Evolutionary conservation across 2,329 filamentous ascomycete species (phyloP), one percentile per base, ranked within the genome.

Genomic region (Trichoderma gracile): DNA sequence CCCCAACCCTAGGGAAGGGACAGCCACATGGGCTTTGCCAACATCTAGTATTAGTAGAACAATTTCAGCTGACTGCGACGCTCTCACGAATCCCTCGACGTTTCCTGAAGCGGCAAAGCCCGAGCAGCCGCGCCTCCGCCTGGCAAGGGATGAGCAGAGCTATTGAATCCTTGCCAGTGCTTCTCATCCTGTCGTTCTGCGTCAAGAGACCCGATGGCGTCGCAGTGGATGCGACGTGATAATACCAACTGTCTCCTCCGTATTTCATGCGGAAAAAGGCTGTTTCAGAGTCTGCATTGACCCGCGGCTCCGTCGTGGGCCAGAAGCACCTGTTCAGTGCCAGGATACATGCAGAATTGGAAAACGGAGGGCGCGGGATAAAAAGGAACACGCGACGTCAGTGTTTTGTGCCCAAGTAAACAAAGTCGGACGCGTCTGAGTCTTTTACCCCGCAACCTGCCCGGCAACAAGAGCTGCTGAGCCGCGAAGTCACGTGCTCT

Each of bases 171-270:
- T 40, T 46, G 59, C 40, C 15, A 46, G 21, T 19, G 53, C 47
- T 55, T 49, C 49, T 12, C 21, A 40, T 71, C 70, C 72, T 67
- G 68, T 71, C 67, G 68, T 69, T 59, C 40, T 52, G 66, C 30
- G 19, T 27, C 19, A 53, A 59, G 8, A 47, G 19, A 50, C 23
- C 54, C 38, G 21, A 55, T 49, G 42, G 63, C 62, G 55, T 67
- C 67, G 71, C 67, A 70, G 73, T 72, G 71, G 68, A 66, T 65
- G 68, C 68, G 65, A 67, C 69, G 68, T 71, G 69, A 70, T 72
- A 67, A 70, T 72, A 67, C 67, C 2, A 38, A 5, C 12, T 14
- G 33, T 38, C 33, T 38, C 33, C 33, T 38, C 33, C 33, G 33
- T 65, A 70, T 23, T 56, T 30, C 65, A 66, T 69, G 67, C 71